These are phyloP conservation scores for Neurospora discreta DNA, from an alignment of 495 filamentous ascomycete species.

Conservation along the genomic window DNA sequence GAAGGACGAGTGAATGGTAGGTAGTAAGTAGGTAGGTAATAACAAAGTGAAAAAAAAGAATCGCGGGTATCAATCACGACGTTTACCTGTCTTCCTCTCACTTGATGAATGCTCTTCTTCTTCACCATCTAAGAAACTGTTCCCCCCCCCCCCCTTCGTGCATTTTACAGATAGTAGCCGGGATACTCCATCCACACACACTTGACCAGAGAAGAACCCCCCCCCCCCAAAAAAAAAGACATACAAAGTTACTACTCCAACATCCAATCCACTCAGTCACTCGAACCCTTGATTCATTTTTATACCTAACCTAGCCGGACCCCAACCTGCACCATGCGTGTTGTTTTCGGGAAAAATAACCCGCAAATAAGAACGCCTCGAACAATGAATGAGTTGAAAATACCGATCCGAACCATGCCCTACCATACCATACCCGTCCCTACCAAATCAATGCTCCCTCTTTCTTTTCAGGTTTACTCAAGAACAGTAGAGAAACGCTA, in stretches of 20 bases:
- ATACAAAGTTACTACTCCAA: background rate
- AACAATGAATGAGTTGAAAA: background rate
- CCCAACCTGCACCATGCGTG: background rate
- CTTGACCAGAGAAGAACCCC: background rate
- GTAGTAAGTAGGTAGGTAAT: background rate
- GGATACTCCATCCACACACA: background rate
- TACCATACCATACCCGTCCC: background rate
- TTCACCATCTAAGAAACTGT: background rate
- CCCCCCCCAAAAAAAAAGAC: no score
- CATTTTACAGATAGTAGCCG: background rate
- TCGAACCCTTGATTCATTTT: background rate
- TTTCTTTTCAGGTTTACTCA: background rate
- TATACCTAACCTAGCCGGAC: background rate
- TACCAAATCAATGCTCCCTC: background rate
- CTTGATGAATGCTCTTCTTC: background rate
- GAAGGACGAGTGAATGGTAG: no score
- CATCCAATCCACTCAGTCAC: background rate
- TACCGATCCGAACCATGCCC: background rate
- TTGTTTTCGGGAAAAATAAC: background rate
- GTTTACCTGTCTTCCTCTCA: background rate
- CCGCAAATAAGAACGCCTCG: background rate
- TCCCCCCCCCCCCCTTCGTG: background rate
- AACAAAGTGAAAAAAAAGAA: background rate
- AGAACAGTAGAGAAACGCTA: background rate
- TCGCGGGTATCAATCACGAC: background rate